Evolutionary conservation across 352 stramenopile genomes (phyloP), one percentile per base, ranked within the genome.

Genomic region (Plasmopara halstedii): DNA sequence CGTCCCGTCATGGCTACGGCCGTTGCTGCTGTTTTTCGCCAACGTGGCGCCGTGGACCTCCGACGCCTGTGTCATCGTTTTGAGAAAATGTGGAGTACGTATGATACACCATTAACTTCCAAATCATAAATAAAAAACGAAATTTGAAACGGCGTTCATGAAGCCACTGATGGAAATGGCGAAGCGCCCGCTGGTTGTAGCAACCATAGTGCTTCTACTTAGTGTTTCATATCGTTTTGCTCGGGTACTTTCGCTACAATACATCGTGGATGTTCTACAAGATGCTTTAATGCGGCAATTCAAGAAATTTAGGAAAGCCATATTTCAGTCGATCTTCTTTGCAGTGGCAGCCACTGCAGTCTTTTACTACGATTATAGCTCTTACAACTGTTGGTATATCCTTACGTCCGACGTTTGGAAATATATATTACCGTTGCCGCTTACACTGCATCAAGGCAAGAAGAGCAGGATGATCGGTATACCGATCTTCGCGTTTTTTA

Each of bases 151-250:
- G 53, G 14, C 46, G 47, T 53, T 44, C 13, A 67, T 64, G 59
- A 63, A 47, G 45, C 48, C 77, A 45, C 60, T 83, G 63, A 83
- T 85, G 48, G 39, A 73, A 19, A 56, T 85, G 18, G 62, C 81
- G 36, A 70, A 85, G 50, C 75, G 86, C 32, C 76, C 78, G 19
- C 53, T 56, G 21, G 72, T 81, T 44, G 55, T 88, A 23, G 67
- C 54, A 35, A 44, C 56, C 10, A 57, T 49, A 27, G 59, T 91
- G 26, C 44, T 84, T n/a, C 33, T 73, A 14, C 56, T 85, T 19
- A 71, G 68, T 44, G 45, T 63, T 33, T 70, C 84, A 56, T 88
- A 86, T 58, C 73, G 61, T 21, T 91, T 82, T 48, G 71, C 76
- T 34, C 68, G 72, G 37, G 65, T 91, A n/a, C 51, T 88, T 46